phyloP scores from a whole-genome alignment of 805 yeast species.

The Wickerhamiella bombiphila region DNA sequence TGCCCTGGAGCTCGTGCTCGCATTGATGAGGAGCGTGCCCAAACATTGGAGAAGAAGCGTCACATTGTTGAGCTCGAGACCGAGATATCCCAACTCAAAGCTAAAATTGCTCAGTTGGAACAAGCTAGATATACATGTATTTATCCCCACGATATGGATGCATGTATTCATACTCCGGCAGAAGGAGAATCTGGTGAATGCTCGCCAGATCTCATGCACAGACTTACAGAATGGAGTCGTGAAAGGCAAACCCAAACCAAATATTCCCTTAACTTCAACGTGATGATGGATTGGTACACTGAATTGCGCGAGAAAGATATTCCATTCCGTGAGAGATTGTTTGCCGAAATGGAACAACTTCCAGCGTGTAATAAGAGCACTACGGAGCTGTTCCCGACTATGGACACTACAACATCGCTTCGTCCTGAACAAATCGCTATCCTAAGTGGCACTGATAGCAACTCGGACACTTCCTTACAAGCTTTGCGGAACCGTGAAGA shows the following conservation, averaged over 20 bases:
- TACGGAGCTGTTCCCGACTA: not conserved
- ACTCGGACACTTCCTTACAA: not conserved
- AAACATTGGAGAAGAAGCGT: not conserved
- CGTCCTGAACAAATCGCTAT: not conserved
- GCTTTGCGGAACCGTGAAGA: conserved; percentile 20
- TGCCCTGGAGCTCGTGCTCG: not conserved
- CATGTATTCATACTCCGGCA: not conserved
- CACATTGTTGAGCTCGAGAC: not conserved
- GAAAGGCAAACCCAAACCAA: not conserved
- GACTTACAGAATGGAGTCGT: not conserved
- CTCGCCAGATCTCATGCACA: not conserved
- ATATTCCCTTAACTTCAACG: not conserved
- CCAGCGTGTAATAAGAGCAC: not conserved
- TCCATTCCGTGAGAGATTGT: not conserved
- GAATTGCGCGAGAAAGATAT: not conserved
- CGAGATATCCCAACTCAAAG: not conserved
- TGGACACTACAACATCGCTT: not conserved
- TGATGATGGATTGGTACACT: not conserved
- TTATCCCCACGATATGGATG: not conserved
- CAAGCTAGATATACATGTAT: not conserved
- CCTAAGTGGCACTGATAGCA: not conserved
- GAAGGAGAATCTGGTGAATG: not conserved
- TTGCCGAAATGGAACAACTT: not conserved
- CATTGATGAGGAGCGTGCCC: not conserved
- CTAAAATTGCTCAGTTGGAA: not conserved